These are phyloP conservation scores for Teratosphaeria pseudoeucalypti DNA, from an alignment of 2,329 filamentous ascomycete genomes.

Conservation along the genomic window DNA sequence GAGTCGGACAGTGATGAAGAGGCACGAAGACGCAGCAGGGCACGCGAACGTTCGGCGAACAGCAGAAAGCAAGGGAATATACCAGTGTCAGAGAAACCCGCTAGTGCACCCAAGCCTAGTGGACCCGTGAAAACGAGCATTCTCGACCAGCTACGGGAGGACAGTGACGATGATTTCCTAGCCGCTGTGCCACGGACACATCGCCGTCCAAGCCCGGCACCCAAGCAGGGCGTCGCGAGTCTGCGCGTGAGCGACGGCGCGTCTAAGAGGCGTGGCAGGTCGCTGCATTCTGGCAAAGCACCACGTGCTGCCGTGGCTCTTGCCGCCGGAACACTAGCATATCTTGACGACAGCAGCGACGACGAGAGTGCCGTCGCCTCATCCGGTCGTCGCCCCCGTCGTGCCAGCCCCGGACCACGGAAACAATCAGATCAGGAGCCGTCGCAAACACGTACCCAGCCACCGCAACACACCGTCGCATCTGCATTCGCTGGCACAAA, in stretches of 20 bases:
- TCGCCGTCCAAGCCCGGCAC: slow-evolving; percentile 22
- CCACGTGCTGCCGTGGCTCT: slow-evolving; percentile 15
- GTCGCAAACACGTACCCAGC: slow-evolving; percentile 6
- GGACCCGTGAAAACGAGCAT: slow-evolving; percentile 7
- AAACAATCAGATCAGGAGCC: slow-evolving; percentile 9
- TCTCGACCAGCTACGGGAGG: slow-evolving; percentile 10
- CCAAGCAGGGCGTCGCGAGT: slow-evolving; percentile 8
- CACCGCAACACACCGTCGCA: slow-evolving; percentile 23
- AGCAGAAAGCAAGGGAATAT: slow-evolving; percentile 6
- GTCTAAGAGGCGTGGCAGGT: slow-evolving; percentile 12
- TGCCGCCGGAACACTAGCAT: slow-evolving; percentile 22
- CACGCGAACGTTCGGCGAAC: slow-evolving; percentile 8
- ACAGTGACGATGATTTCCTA: slow-evolving; percentile 20
- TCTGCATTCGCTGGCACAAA: slow-evolving; percentile 27
- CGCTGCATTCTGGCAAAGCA: background rate
- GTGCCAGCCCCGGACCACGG: slow-evolving; percentile 19
- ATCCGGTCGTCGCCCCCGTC: slow-evolving; percentile 2
- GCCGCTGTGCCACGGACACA: slow-evolving; percentile 10
- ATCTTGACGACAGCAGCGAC: slow-evolving; percentile 25
- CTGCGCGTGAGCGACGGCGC: slow-evolving; percentile 11
- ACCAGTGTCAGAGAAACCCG: slow-evolving; percentile 10
- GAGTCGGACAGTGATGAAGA: slow-evolving; percentile 24
- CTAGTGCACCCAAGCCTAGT: slow-evolving; percentile 1
- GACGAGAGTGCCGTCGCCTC: slow-evolving; percentile 9
- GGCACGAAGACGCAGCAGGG: slow-evolving; percentile 13